phyloP scores from a whole-genome alignment of 1,139 yeast species.

The Kazachstania sp. region DNA sequence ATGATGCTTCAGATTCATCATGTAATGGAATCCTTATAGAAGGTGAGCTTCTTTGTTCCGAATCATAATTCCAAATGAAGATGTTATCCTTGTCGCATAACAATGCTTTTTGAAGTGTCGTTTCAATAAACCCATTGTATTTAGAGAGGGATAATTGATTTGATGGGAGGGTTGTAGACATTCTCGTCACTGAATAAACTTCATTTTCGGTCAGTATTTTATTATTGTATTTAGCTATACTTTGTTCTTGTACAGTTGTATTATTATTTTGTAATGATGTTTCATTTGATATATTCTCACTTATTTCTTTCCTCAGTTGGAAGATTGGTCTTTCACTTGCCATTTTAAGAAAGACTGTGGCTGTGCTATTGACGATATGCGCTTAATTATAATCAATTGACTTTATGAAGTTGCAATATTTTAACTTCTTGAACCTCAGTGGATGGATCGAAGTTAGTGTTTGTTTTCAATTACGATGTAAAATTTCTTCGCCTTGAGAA shows the following conservation, averaged over 20 bases:
- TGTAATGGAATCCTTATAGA: slow-evolving; percentile 39
- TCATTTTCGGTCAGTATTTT: slow-evolving; percentile 27
- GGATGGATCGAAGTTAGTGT: too few species aligned
- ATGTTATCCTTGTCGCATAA: slow-evolving; percentile 44
- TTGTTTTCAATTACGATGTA: background rate
- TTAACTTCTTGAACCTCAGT: too few species aligned
- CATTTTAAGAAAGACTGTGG: too few species aligned
- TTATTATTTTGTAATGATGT: background rate
- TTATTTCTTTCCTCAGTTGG: slow-evolving; percentile 19
- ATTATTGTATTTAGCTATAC: background rate
- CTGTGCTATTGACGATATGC: too few species aligned
- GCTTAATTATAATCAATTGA: too few species aligned
- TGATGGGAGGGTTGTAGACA: slow-evolving; percentile 14
- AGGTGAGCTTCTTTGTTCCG: slow-evolving; percentile 52
- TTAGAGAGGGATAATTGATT: too few species aligned
- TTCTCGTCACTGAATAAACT: slow-evolving; percentile 20
- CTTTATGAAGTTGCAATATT: too few species aligned
- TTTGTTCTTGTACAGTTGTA: background rate
- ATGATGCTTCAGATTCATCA: slow-evolving; percentile 21
- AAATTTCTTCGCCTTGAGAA: too few species aligned
- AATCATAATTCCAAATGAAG: slow-evolving; percentile 62
- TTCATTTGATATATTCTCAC: background rate
- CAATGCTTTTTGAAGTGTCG: slow-evolving; percentile 46
- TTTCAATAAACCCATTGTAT: slow-evolving; percentile 43
- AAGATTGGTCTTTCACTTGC: slow-evolving; percentile 7